Conservation (phyloP, 148 eudicot genomes). For the Pharnaceum exiguum region DNA sequence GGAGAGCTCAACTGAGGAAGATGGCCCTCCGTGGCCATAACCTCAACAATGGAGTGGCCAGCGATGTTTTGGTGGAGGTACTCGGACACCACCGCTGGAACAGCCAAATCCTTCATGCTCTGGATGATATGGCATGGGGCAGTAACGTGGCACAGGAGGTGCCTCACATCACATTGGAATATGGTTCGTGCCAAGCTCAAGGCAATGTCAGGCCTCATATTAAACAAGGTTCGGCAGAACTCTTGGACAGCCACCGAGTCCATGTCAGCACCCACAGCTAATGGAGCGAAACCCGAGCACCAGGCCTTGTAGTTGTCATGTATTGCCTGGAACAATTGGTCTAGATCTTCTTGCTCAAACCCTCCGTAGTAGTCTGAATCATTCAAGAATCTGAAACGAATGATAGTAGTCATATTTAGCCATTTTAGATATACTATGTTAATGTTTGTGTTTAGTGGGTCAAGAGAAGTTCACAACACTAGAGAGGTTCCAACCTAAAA, state of each 20-base stretch:
- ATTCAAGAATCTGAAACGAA: constrained; percentile 60
- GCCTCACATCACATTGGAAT: constrained; percentile 64
- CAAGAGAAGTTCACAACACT: neutral
- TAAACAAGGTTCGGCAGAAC: constrained; percentile 82
- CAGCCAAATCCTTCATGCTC: constrained; percentile 85
- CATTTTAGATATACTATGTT: neutral
- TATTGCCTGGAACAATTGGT: constrained; percentile 75
- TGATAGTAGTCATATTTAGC: neutral
- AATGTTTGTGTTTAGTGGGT: neutral
- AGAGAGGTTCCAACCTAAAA: no score
- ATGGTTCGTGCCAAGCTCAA: constrained; percentile 59
- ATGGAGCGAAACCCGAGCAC: constrained; percentile 78
- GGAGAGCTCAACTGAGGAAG: constrained; percentile 94
- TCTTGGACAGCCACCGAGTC: constrained; percentile 89
- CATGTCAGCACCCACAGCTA: constrained; percentile 87
- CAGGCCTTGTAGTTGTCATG: constrained; percentile 79
- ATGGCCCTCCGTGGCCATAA: constrained; percentile 84
- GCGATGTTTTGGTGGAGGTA: constrained; percentile 84
- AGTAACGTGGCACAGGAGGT: constrained; percentile 47
- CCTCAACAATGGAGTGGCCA: constrained; percentile 76
- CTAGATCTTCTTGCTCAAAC: constrained; percentile 70
- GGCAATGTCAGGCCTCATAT: constrained; percentile 93
- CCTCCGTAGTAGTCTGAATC: constrained; percentile 85
- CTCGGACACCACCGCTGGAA: constrained; percentile 84
- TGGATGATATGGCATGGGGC: constrained; percentile 85